Percentiles rank a stretch among this genome's conserved stretches.
phyloP scores from a whole-genome alignment of 164 flowering plant species.

The Vitis rupestris region DNA sequence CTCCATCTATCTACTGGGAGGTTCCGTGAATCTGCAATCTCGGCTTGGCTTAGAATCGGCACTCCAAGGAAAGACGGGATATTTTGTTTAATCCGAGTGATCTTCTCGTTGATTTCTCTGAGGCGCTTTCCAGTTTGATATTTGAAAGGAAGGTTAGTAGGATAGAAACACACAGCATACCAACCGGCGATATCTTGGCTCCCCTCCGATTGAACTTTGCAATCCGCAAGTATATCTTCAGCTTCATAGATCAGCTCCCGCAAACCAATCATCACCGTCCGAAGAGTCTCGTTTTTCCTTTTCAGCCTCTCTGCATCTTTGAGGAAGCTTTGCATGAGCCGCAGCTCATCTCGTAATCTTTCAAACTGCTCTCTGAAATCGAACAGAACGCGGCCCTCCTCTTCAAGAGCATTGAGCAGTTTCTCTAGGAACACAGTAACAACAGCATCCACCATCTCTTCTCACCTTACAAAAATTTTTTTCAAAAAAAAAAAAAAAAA shows the following conservation, averaged over 20 bases:
- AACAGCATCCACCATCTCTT: constrained; percentile 47
- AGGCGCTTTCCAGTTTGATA: constrained; percentile 33
- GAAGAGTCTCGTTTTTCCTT: constrained; percentile 33
- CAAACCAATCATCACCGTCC: constrained; percentile 16
- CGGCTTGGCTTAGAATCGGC: constrained; percentile 4
- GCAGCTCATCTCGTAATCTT: constrained; percentile 28
- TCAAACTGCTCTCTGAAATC: constrained; percentile 32
- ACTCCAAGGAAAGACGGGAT: constrained; percentile 31
- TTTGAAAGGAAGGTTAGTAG: constrained; percentile 20
- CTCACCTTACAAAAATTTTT: background rate
- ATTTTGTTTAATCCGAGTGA: constrained; percentile 23
- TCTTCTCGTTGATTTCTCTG: constrained; percentile 32
- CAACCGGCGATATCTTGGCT: background rate
- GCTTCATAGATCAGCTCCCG: constrained; percentile 43
- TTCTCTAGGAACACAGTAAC: constrained; percentile 38
- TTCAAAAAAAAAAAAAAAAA: background rate
- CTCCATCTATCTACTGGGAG: constrained; percentile 31
- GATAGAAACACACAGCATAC: constrained; percentile 14
- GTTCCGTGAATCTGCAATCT: constrained; percentile 7
- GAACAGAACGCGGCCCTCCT: constrained; percentile 19
- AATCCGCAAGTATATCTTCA: constrained; percentile 47
- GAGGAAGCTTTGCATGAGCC: constrained; percentile 42
- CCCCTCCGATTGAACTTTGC: constrained; percentile 22
- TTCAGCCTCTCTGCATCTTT: constrained; percentile 43
- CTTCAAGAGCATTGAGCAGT: constrained; percentile 24